Conservation (phyloP, 768 basidiomycete species). For the Lentinula lateritia region DNA sequence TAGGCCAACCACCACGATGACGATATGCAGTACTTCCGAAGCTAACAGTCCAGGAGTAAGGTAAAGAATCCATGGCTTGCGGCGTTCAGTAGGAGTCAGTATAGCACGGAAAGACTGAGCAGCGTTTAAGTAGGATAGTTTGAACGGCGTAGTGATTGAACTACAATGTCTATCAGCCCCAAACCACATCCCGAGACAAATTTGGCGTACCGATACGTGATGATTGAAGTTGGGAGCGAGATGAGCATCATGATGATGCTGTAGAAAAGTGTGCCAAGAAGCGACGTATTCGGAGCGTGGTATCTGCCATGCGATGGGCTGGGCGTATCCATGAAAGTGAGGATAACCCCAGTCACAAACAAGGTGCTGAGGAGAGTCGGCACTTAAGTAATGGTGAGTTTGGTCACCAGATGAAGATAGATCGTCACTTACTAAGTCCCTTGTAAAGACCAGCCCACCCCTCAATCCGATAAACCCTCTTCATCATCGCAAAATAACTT, state of each 20-base stretch:
- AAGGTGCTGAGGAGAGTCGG: slow-evolving; percentile 42
- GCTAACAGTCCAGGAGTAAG: slow-evolving; percentile 71
- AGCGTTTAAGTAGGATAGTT: slow-evolving; percentile 57
- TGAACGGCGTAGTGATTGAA: slow-evolving; percentile 79
- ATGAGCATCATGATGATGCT: slow-evolving; percentile 62
- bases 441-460: slow-evolving; percentile 77
- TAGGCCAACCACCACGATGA: slow-evolving; percentile 40
- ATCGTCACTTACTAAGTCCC: slow-evolving; percentile 48
- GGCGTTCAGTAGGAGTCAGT: slow-evolving; percentile 77
- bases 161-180: slow-evolving; percentile 27
- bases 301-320: slow-evolving; percentile 61
- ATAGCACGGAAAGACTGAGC: slow-evolving; percentile 60
- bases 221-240: slow-evolving; percentile 60
- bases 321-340: slow-evolving; percentile 53
- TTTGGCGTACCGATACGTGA: slow-evolving; percentile 64
- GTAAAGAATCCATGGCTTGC: slow-evolving; percentile 76
- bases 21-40: slow-evolving; percentile 45
- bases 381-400: slow-evolving; percentile 23
- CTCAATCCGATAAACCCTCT: slow-evolving; percentile 69
- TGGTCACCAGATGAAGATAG: background rate
- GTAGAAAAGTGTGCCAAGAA: slow-evolving; percentile 60
- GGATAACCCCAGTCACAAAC: slow-evolving; percentile 50
- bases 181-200: background rate
- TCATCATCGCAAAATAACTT: slow-evolving; percentile 66
- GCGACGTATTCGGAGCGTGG: slow-evolving; percentile 53